These are phyloP conservation scores for Mycotypha africana DNA, from an alignment of 371 early-diverging fungal species.

Conservation along the genomic window DNA sequence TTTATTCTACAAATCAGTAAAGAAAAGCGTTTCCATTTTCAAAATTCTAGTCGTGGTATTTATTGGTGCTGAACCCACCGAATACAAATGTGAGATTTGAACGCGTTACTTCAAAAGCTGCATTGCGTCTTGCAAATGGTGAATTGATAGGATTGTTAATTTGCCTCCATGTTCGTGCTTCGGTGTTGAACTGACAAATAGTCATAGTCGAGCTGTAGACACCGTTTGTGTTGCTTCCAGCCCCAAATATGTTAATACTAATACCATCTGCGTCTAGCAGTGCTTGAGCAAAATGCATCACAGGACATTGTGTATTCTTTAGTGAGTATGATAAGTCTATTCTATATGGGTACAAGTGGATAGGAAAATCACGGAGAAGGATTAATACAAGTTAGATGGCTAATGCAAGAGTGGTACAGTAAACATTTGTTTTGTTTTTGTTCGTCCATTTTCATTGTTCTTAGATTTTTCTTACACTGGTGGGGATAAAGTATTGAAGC, in stretches of 20 bases:
- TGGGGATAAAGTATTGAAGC: slow-evolving; percentile 16
- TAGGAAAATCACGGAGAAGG: too few species aligned
- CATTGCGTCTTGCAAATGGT: slow-evolving; percentile 17
- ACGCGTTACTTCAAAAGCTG: slow-evolving; percentile 8
- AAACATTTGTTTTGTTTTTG: neutral
- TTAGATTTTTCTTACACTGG: slow-evolving; percentile 11
- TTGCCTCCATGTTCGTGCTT: slow-evolving; percentile 5
- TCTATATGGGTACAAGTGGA: neutral
- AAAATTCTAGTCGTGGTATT: too few species aligned
- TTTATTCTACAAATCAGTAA: too few species aligned
- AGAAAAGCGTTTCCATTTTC: too few species aligned
- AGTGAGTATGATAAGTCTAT: slow-evolving; percentile 4
- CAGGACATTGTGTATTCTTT: slow-evolving; percentile 11
- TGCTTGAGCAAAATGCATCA: slow-evolving; percentile 20
- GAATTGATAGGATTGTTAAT: neutral
- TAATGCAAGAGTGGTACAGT: neutral
- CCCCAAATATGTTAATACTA: slow-evolving; percentile 19
- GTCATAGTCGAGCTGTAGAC: slow-evolving; percentile 9
- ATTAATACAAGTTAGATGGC: too few species aligned
- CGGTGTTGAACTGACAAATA: slow-evolving; percentile 15
- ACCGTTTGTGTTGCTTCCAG: slow-evolving; percentile 13
- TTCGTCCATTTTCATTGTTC: neutral
- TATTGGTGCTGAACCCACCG: slow-evolving; percentile 4
- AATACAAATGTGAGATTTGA: slow-evolving; percentile 10
- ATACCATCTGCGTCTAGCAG: slow-evolving; percentile 4